A percentile compares a stretch with the other conserved stretches of the same genome.
Conservation (phyloP, 441 rosid genomes). For the Jatropha multifida region DNA sequence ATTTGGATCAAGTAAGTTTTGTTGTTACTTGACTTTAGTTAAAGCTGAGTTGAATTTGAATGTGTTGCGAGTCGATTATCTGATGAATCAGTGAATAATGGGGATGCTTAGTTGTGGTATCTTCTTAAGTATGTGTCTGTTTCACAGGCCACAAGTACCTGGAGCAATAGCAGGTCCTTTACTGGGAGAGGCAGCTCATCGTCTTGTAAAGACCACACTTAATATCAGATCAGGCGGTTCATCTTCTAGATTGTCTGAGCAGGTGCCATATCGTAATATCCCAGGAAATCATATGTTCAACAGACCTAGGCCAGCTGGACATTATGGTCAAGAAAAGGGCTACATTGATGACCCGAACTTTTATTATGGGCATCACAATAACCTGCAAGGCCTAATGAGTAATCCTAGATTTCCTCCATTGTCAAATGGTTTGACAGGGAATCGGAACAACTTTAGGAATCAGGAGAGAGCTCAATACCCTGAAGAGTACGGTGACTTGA, state of each 20-base stretch:
- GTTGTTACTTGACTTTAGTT: neutral
- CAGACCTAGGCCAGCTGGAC: slow-evolving; percentile 63
- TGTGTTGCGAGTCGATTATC: neutral
- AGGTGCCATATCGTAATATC: slow-evolving; percentile 37
- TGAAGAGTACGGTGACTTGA: slow-evolving; percentile 46
- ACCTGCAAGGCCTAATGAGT: slow-evolving; percentile 39
- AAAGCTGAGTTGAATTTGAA: neutral
- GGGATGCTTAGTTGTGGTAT: neutral
- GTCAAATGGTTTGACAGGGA: slow-evolving; percentile 48
- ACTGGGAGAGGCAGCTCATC: slow-evolving; percentile 96
- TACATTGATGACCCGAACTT: slow-evolving; percentile 42
- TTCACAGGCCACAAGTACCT: slow-evolving; percentile 69
- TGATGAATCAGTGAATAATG: neutral
- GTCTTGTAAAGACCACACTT: slow-evolving; percentile 89
- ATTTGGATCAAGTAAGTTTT: neutral
- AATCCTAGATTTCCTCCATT: slow-evolving; percentile 43
- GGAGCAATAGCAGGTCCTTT: slow-evolving; percentile 73
- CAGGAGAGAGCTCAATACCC: slow-evolving; percentile 49
- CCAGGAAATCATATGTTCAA: slow-evolving; percentile 40
- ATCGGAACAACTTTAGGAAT: slow-evolving; percentile 38
- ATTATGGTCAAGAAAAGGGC: slow-evolving; percentile 56
- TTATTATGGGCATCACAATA: slow-evolving; percentile 41
- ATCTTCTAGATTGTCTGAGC: slow-evolving; percentile 47
- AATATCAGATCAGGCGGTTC: slow-evolving; percentile 64
- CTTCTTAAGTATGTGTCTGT: neutral